A percentile compares a stretch with the other conserved stretches of the same genome.
phyloP scores from a whole-genome alignment of 1,284 basidiomycete genomes.

The Leccinum laetum region DNA sequence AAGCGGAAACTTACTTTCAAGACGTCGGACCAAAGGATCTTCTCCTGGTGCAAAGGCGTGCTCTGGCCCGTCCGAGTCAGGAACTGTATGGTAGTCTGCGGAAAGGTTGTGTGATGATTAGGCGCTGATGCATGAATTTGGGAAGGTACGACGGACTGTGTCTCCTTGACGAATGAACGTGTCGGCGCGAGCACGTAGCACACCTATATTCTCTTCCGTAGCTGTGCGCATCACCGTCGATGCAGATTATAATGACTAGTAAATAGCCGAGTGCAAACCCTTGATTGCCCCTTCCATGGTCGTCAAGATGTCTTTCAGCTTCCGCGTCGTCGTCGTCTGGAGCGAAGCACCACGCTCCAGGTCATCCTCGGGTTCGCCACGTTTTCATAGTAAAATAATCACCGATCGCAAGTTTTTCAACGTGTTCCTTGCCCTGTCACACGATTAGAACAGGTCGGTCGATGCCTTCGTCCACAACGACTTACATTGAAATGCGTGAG shows the following conservation, averaged over 20 bases:
- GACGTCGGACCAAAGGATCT: conserved; percentile 81
- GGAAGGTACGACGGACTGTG: conserved; percentile 38
- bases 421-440: conserved; percentile 55
- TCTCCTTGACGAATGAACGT: conserved; percentile 66
- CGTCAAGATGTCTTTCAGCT: conserved; percentile 51
- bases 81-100: conserved; percentile 71
- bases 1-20: conserved; percentile 67
- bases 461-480: conserved; percentile 2
- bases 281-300: conserved; percentile 51
- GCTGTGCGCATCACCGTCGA: no score
- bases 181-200: conserved; percentile 43
- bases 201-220: conserved; percentile 35
- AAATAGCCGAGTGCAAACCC: no score
- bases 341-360: conserved; percentile 46
- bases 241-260: no score
- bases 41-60: conserved; percentile 76
- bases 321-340: conserved; percentile 38
- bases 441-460: neutral
- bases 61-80: conserved; percentile 75
- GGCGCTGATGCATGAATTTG: neutral
- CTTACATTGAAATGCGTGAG: conserved; percentile 58
- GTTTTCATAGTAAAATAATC: conserved; percentile 67
- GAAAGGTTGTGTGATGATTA: conserved; percentile 48
- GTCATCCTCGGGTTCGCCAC: conserved; percentile 52
- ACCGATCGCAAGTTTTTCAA: conserved; percentile 57